Evolutionary conservation across 202 grass and related monocot species (phyloP).

Genomic region (Setaria italica): DNA sequence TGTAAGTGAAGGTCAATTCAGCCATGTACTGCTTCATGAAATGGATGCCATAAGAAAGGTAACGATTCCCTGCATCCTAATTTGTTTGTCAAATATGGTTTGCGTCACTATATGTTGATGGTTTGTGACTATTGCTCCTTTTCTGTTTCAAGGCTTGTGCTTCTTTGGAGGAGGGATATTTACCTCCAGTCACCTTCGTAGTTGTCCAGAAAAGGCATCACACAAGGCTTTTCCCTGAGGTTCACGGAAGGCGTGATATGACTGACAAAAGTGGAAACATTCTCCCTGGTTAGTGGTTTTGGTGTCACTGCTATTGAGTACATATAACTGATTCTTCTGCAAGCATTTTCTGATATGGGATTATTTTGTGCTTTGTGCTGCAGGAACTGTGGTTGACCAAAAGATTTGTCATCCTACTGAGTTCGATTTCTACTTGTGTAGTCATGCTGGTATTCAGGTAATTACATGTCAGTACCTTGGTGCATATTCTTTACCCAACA

Average conservation of each 20-base stretch:
- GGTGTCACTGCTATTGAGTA: not conserved
- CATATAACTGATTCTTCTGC: constrained; percentile 16
- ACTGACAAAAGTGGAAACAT: constrained; percentile 89
- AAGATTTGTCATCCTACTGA: constrained; percentile 86
- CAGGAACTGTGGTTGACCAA: constrained; percentile 84
- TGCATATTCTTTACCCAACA: not conserved
- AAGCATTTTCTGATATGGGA: not conserved
- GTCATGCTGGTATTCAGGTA: constrained; percentile 90
- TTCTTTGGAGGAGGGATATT: constrained; percentile 68
- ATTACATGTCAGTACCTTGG: not conserved
- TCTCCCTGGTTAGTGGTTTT: constrained; percentile 61
- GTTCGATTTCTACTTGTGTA: constrained; percentile 90
- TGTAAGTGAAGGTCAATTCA: constrained; percentile 91
- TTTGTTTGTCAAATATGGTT: not conserved
- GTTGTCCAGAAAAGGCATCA: constrained; percentile 93
- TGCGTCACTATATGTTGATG: constrained; percentile 13
- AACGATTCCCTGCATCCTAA: not conserved
- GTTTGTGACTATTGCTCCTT: constrained; percentile 14
- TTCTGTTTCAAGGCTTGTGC: constrained; percentile 66
- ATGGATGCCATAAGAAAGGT: constrained; percentile 82
- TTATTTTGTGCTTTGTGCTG: not conserved
- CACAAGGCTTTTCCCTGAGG: constrained; percentile 79
- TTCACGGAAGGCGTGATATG: constrained; percentile 54
- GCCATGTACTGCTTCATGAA: constrained; percentile 65
- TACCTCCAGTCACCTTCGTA: constrained; percentile 77